phyloP scores from a whole-genome alignment of 345 rosid genomes.

The Rhodamnia rubescens region DNA sequence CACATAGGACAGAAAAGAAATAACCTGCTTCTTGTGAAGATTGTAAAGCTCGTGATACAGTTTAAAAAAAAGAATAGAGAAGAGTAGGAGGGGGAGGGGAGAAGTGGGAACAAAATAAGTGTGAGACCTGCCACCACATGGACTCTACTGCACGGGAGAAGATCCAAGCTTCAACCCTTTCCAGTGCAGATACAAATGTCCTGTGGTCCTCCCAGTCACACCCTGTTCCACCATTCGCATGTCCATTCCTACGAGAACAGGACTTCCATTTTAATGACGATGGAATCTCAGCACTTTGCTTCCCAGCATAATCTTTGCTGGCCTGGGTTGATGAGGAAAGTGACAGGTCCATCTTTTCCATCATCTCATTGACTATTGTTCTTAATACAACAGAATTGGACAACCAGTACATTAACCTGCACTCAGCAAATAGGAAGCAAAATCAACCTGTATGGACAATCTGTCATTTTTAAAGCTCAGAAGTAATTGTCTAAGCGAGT shows the following conservation, averaged over 20 bases:
- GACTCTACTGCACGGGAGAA: slow-evolving; percentile 79
- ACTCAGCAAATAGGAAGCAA: not conserved
- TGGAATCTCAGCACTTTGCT: slow-evolving; percentile 21
- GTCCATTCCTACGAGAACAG: slow-evolving; percentile 26
- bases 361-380: slow-evolving; percentile 47
- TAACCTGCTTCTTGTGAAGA: not conserved
- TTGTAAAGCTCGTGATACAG: not conserved
- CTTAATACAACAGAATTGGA: slow-evolving; percentile 76
- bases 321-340: slow-evolving; percentile 17
- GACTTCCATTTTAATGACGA: slow-evolving; percentile 54
- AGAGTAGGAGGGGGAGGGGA: not conserved
- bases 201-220: slow-evolving; percentile 55
- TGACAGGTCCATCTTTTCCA: slow-evolving; percentile 18
- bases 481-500: not conserved
- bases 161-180: slow-evolving; percentile 91
- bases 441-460: not conserved
- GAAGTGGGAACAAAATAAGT: not conserved
- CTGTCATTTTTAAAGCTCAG: not conserved
- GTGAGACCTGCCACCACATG: slow-evolving; percentile 92
- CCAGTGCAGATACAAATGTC: slow-evolving; percentile 49
- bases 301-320: slow-evolving; percentile 22
- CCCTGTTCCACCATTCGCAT: slow-evolving; percentile 5
- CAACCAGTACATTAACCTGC: slow-evolving; percentile 91
- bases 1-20: not conserved
- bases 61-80: not conserved